Base-by-base conservation (phyloP, 441 rosid genomes). In the Aquilaria agallochum region DNA sequence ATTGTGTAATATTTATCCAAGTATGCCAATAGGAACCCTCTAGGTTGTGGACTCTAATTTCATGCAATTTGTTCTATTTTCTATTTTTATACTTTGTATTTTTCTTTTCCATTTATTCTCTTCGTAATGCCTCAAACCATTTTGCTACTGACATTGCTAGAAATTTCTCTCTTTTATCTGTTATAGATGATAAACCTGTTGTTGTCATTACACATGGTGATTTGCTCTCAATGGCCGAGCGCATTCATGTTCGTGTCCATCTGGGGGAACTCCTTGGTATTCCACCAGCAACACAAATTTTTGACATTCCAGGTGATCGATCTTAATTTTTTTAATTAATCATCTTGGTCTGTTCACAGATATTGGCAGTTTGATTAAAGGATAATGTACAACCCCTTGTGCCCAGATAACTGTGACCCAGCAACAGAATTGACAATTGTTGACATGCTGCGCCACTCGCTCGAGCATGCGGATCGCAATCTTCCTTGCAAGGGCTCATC, bases 151-250 rank as follows among this genome's bases (percentile, higher is more conserved):
- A 40, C 2, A 2, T 40, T 40, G 45, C 45, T 5, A 40, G 45
- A 40, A 40, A 20, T 20, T 40, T 40, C 45, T 1, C 10, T 40
- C 45, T 40, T 40, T 36, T n/a, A 61, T 46, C 7, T 55, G 42
- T 53, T 63, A 49, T 72, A 91, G 98, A 92, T 86, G 85, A 84
- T 72, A 89, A 85, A 75, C 92, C 98, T 71, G 93, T 67, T 61
- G 76, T 92, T 20, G 87, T 83, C 67, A 72, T 89, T 56, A 89
- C 95, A n/a, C 95, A 86, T 44, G 95, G 98, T 9, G 94, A 92
- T 80, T 62, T 87, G 27, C 88, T 92, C 70, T 83, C 84, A n/a
- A 59, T 68, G 9, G 46, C 74, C 61, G 90, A 86, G 32, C 89
- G 94, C 46, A 83, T 79, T 56, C 83, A 75, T 45, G 60, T 79